Percentiles rank a stretch among this genome's conserved stretches.
Evolutionary conservation across 495 filamentous ascomycete genomes (phyloP).

Genomic region (Xanthoparmelia taractica): DNA sequence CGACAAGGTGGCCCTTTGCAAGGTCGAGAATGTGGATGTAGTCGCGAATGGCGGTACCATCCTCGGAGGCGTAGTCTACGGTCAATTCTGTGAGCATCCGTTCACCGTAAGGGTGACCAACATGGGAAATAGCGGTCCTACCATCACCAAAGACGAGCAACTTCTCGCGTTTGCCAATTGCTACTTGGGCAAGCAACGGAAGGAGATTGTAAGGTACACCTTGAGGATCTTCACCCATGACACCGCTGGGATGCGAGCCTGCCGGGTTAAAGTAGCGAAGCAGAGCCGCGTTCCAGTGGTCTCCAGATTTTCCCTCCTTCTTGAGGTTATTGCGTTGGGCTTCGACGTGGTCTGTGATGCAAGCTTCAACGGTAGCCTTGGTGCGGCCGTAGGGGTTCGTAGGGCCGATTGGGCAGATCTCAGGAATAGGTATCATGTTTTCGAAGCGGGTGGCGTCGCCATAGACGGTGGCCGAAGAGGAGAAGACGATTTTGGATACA

Average conservation of each 20-base stretch:
- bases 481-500: constrained; percentile 96
- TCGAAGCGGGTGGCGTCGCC: constrained; percentile 93
- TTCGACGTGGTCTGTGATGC: constrained; percentile 85
- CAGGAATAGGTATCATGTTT: constrained; percentile 98
- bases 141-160: constrained; percentile 89
- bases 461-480: constrained; percentile 92
- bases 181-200: constrained; percentile 88
- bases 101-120: constrained; percentile 19
- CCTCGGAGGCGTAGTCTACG: constrained; percentile 79
- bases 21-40: constrained; percentile 87
- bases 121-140: constrained; percentile 38
- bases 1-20: constrained; percentile 79
- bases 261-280: constrained; percentile 97
- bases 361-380: constrained; percentile 80
- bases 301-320: constrained; percentile 67
- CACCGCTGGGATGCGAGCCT: constrained; percentile 86
- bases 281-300: constrained; percentile 87
- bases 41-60: constrained; percentile 73
- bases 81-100: constrained; percentile 22
- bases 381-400: constrained; percentile 97
- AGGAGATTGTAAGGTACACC: constrained; percentile 94
- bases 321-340: constrained; percentile 76
- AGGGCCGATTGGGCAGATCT: constrained; percentile 88
- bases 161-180: constrained; percentile 90
- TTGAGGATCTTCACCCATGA: constrained; percentile 98